Base-by-base conservation (phyloP, 2,329 filamentous ascomycete genomes). In the Parafenestella ontariensis region DNA sequence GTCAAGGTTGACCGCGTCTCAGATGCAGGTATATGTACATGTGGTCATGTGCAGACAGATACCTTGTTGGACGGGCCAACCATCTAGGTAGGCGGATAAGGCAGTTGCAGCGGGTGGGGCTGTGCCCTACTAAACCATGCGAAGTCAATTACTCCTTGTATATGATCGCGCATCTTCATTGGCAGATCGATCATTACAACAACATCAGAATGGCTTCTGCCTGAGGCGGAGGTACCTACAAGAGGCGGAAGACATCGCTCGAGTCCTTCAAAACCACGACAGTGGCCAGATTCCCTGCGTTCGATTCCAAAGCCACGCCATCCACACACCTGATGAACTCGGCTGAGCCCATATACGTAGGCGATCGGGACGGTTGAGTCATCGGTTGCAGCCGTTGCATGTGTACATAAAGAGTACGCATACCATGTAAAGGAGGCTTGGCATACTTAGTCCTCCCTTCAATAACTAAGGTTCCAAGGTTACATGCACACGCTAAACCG, bases 341-440 rank as follows among this genome's bases (percentile, higher is more conserved):
- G 41, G 36, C 17, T 49, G 45, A 15, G 24, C 34, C 28, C 28
- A 23, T 33, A 24, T 7, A 29, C 37, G 46, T 33, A 26, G 10
- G 13, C 18, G 20, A 26, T 15, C 21, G 36, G 18, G 36, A 21
- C 18, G 33, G 20, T 24, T 40, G 37, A 48, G 44, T 47, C 49
- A 47, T 54, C 17, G 17, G 15, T 11, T 29, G 24, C 48, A 34
- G 31, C 39, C 23, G 29, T 23, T 11, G 15, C 31, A 23, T 17
- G 24, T 34, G 24, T 34, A 17, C 33, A 57, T 47, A 20, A 21
- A 23, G 18, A 40, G 20, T 24, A 24, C 8, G 10, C 15, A 37
- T 50, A 26, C 51, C 39, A 54, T 53, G 43, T 46, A 23, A 44
- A 40, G 20, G 46, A 11, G 33, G 46, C 51, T 54, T 54, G 45